Percentiles rank a stretch among this genome's conserved stretches.
phyloP scores from a whole-genome alignment of 257 asterid genomes.

The Lycium barbarum region DNA sequence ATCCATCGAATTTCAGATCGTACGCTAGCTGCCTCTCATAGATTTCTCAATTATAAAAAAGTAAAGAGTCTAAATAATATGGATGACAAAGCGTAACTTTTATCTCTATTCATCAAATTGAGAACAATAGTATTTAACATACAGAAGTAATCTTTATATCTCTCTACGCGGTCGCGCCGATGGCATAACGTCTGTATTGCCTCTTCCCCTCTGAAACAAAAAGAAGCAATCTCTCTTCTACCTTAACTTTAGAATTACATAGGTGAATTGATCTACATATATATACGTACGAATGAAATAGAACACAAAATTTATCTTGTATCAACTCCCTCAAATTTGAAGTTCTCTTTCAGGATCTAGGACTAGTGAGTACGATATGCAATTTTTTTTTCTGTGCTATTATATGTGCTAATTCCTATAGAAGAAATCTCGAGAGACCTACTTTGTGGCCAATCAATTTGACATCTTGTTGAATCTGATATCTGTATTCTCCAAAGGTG shows the following conservation, averaged over 20 bases:
- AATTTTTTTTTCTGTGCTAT: background rate
- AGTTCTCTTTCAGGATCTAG: background rate
- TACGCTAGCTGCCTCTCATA: too few relatives aligned
- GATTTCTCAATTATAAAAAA: too few relatives aligned
- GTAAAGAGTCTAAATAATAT: background rate
- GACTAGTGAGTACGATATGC: background rate
- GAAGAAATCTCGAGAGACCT: conserved; percentile 63
- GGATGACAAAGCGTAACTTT: background rate
- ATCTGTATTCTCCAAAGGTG: conserved; percentile 66
- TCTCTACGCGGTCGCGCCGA: background rate
- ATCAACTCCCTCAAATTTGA: background rate
- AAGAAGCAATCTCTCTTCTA: background rate
- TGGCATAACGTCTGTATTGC: background rate
- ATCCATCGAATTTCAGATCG: too few relatives aligned
- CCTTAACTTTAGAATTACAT: background rate
- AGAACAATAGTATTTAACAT: background rate
- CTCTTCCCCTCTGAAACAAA: background rate
- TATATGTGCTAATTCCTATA: background rate
- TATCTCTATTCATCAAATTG: background rate
- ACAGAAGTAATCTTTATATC: background rate
- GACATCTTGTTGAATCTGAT: conserved; percentile 60
- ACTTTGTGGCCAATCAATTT: conserved; percentile 58
- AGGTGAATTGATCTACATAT: background rate
- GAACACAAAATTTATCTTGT: background rate
- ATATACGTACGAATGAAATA: background rate